Base-by-base conservation (phyloP, 306 rosid species). In the Casuarina cunninghamiana region DNA sequence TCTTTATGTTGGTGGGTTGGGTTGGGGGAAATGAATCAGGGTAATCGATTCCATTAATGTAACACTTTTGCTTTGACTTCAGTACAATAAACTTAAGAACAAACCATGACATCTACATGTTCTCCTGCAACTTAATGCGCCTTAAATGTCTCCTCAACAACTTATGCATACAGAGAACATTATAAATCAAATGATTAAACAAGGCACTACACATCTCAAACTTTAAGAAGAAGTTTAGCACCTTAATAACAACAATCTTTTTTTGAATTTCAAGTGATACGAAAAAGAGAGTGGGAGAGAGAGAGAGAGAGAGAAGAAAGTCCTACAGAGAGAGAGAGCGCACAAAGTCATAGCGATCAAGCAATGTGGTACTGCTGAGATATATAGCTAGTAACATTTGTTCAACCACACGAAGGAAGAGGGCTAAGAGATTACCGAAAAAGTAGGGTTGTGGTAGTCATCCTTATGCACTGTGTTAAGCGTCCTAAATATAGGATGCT, bases 391-490 rank as follows among this genome's bases (percentile, higher is more conserved):
- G 45, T 72, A 69, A 72, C 38, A 37, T 75, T 19, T 79, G 74
- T 83, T 67, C 57, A 78, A 80, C 65, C 72, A 70, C 50, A 68
- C 76, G 69, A 37, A 63, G 26, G 81, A 74, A 63, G 69, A 16
- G 35, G 72, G 67, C 45, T 50, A 46, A 67, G 63, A 83, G 71
- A 85, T 87, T 88, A 95, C 99, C 78, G 91, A 77, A 84, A 77
- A 95, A 38, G 94, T 93, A 76, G 99, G 99, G 80, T 95, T 95
- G 92, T 93, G 99, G 81, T 84, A 95, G 77, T 95, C 99, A 73
- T 93, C 97, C 87, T 93, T 91, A 75, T 95, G 99, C 77, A 83
- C 61, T 73, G 99, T 89, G 46, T 91, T 81, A 67, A 95, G 88
- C 9, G 99, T 79, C 80, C 93, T 84, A 79, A 93, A 88, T 75